phyloP scores from a whole-genome alignment of 345 rosid species.

The Citrus trifoliata region DNA sequence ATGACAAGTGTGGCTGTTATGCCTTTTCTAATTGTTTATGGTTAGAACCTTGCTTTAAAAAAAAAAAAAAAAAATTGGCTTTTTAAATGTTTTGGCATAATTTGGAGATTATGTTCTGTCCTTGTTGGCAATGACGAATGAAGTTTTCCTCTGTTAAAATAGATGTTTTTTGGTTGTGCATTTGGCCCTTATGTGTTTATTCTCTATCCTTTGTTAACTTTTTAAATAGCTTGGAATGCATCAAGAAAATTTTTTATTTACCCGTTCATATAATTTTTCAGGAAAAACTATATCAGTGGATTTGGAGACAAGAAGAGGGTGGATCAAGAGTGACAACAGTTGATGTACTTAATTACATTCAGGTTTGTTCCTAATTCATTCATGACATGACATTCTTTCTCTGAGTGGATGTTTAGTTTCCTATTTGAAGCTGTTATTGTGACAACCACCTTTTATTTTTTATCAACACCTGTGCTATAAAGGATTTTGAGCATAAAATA shows the following conservation, averaged over 20 bases:
- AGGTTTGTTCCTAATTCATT: constrained; percentile 38
- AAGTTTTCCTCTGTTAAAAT: not conserved
- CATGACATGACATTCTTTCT: not conserved
- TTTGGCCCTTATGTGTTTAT: not conserved
- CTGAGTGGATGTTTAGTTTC: not conserved
- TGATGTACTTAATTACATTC: constrained; percentile 67
- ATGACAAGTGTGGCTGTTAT: not conserved
- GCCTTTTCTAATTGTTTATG: not conserved
- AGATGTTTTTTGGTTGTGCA: not conserved
- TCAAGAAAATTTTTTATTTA: not conserved
- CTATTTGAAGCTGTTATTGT: not conserved
- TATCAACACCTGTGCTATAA: constrained; percentile 73
- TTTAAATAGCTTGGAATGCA: not conserved
- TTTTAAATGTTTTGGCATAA: not conserved
- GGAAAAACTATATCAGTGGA: constrained; percentile 92
- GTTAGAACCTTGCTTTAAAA: not conserved
- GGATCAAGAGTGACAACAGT: constrained; percentile 66
- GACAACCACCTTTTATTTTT: constrained; percentile 23
- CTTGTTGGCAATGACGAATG: not conserved
- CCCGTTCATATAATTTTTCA: constrained; percentile 28
- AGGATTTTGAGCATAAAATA: constrained; percentile 80
- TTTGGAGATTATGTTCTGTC: not conserved
- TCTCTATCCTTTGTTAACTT: not conserved
- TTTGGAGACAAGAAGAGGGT: constrained; percentile 80
- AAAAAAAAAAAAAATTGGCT: no score